A percentile compares a stretch with the other conserved stretches of the same genome.
These are phyloP conservation scores for Chrysanthemum seticuspe DNA, from an alignment of 129 eudicot genomes.

Conservation along the genomic window DNA sequence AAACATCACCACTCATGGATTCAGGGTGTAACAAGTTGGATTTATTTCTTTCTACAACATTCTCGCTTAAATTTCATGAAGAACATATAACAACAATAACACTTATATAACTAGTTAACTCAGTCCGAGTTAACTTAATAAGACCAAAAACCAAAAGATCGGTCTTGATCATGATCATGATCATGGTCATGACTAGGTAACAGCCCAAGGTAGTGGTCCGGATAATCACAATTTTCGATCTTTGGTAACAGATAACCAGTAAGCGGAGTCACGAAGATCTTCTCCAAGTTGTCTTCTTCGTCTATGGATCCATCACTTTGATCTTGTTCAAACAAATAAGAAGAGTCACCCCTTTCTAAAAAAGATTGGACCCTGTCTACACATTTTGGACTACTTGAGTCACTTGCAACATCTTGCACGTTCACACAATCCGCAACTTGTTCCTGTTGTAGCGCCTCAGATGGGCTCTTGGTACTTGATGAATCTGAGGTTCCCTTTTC, in stretches of 20 bases:
- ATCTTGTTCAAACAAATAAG: slow-evolving; percentile 55
- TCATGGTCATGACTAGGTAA: slow-evolving; percentile 36
- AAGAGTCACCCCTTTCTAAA: slow-evolving; percentile 56
- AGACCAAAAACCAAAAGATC: slow-evolving; percentile 65
- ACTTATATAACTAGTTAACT: slow-evolving; percentile 24
- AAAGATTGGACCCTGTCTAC: slow-evolving; percentile 35
- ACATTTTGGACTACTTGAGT: slow-evolving; percentile 46
- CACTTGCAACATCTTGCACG: slow-evolving; percentile 38
- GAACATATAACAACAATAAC: slow-evolving; percentile 7
- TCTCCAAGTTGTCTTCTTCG: slow-evolving; percentile 55
- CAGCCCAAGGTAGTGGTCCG: slow-evolving; percentile 49
- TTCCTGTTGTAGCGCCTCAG: slow-evolving; percentile 44
- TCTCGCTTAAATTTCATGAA: slow-evolving; percentile 18
- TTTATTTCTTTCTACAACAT: slow-evolving; percentile 32
- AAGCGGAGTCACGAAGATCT: slow-evolving; percentile 35
- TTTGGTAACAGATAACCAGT: slow-evolving; percentile 39
- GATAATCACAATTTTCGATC: slow-evolving; percentile 35
- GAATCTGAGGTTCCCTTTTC: slow-evolving; percentile 40
- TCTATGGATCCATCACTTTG: slow-evolving; percentile 65
- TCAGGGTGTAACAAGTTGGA: slow-evolving; percentile 30
- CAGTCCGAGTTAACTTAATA: slow-evolving; percentile 45
- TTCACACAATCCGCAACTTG: slow-evolving; percentile 31
- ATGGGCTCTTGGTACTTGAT: slow-evolving; percentile 30
- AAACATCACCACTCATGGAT: slow-evolving; percentile 27
- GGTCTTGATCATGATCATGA: slow-evolving; percentile 51